These are phyloP conservation scores for Colletotrichum theobromicola DNA, from an alignment of 2,329 filamentous ascomycete species.

Conservation along the genomic window DNA sequence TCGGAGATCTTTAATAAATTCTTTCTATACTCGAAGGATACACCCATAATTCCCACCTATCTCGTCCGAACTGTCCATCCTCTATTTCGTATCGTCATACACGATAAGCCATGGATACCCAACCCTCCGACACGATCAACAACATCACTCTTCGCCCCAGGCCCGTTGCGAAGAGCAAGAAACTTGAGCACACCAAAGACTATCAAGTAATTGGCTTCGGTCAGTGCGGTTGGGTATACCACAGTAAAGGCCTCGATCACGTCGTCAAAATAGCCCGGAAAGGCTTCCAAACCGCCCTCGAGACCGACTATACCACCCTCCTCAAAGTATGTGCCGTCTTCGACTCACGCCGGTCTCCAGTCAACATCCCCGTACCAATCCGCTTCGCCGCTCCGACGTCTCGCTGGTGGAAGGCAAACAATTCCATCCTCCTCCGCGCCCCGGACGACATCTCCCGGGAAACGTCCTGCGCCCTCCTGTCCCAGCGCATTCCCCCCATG, in stretches of 20 bases:
- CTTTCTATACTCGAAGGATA: not conserved
- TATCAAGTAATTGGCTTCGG: not conserved
- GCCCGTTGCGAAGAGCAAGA: not conserved
- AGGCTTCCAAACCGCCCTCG: not conserved
- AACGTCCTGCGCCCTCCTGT: not conserved
- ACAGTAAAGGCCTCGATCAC: not conserved
- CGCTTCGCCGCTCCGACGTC: not conserved
- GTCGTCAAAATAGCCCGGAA: not conserved
- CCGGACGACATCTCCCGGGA: not conserved
- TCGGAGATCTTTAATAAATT: not conserved
- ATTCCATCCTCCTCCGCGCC: not conserved
- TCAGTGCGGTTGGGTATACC: not conserved
- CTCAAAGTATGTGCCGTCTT: not conserved
- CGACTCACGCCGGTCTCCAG: not conserved
- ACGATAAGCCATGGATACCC: not conserved
- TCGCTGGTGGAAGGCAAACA: not conserved
- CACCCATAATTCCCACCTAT: not conserved
- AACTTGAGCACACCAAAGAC: not conserved
- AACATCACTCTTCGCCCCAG: not conserved
- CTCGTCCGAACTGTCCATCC: not conserved
- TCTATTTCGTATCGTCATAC: not conserved
- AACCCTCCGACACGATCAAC: not conserved
- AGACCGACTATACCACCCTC: not conserved
- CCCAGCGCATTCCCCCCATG: not conserved
- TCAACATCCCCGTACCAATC: not conserved